Conservation (phyloP, 768 basidiomycete genomes). For the Saitozyma podzolica region DNA sequence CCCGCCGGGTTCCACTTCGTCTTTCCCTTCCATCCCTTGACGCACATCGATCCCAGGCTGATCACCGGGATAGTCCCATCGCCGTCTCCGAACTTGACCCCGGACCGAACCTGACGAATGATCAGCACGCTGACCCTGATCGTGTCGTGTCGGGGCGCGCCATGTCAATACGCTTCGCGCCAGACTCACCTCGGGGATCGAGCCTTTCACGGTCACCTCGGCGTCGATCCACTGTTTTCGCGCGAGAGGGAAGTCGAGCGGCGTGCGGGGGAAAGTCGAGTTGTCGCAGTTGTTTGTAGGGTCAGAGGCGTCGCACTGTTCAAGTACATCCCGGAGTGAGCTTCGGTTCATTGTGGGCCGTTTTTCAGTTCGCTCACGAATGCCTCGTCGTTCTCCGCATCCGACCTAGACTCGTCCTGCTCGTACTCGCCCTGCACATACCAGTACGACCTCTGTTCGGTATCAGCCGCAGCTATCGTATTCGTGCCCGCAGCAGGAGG, state of each 20-base stretch:
- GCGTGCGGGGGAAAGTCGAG: slow-evolving; percentile 54
- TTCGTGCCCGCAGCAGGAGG: background rate
- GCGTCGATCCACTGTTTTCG: slow-evolving; percentile 81
- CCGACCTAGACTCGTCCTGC: slow-evolving; percentile 60
- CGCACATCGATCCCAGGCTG: slow-evolving; percentile 81
- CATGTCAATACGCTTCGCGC: too few species aligned
- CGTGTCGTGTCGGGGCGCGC: background rate
- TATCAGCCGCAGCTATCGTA: slow-evolving; percentile 4
- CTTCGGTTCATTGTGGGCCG: background rate
- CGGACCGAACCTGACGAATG: slow-evolving; percentile 61
- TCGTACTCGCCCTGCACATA: slow-evolving; percentile 72
- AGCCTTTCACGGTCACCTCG: slow-evolving; percentile 67
- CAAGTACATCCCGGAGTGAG: background rate
- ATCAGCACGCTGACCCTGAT: background rate
- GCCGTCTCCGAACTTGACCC: slow-evolving; percentile 90
- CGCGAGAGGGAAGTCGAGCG: slow-evolving; percentile 61
- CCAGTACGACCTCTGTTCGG: slow-evolving; percentile 77
- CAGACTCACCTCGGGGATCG: slow-evolving; percentile 37
- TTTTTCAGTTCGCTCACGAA: slow-evolving; percentile 18
- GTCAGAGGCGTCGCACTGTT: slow-evolving; percentile 55
- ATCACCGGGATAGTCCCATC: slow-evolving; percentile 70
- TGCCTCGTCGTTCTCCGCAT: slow-evolving; percentile 41
- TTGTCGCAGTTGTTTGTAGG: slow-evolving; percentile 55
- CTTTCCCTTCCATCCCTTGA: slow-evolving; percentile 85
- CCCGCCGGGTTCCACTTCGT: slow-evolving; percentile 83